Base-by-base conservation (phyloP, 139 green algal species). In the Chlorella sp. region DNA sequence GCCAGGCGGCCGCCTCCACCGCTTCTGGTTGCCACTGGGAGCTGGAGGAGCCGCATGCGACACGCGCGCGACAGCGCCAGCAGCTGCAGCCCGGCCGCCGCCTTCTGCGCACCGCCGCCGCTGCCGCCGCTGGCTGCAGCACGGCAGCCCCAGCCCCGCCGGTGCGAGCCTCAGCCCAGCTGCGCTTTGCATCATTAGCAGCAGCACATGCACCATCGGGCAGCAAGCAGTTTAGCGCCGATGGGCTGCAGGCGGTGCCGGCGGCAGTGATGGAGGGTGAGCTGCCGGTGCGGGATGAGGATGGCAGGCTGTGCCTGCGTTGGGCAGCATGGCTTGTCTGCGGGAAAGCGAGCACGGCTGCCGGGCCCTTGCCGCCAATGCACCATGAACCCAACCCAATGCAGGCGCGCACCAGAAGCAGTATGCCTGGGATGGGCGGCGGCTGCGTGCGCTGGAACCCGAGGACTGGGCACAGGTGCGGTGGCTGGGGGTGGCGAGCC, bases 381-480 rank as follows among this genome's bases (percentile, higher is more conserved):
- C 64, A 5, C 30, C 20, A 6, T 25, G 4, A 4, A 2, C n/a
- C 9, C 20, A 2, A 13, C 71, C 1, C 26, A 9, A 44, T n/a
- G 26, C 81, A 86, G 81, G 81, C 56, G 20, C 34, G 6, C 69
- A 78, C 17, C 68, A 73, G 30, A 86, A 82, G 72, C 82, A 56
- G 72, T 86, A 86, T 32, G 82, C 36, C 9, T 86, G 82, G 82
- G 70, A 86, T 23, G 72, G 32, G 21, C 71, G 25, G 38, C 55
- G 81, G 26, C 72, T 86, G 57, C 38, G 57, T 2, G 72, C 72
- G 20, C 20, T 86, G n/a, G 82, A 86, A 28, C 32, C 71, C 1
- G 71, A 82, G 72, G 82, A 81, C n/a, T 75, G 78, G 78, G 41
- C 44, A 60, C 56, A 84, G 51, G 51, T 60, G 44, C 44, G 44